Evolutionary conservation across 2,329 filamentous ascomycete genomes (phyloP), one percentile per base, ranked within the genome.

Genomic region (Colletotrichum lini): DNA sequence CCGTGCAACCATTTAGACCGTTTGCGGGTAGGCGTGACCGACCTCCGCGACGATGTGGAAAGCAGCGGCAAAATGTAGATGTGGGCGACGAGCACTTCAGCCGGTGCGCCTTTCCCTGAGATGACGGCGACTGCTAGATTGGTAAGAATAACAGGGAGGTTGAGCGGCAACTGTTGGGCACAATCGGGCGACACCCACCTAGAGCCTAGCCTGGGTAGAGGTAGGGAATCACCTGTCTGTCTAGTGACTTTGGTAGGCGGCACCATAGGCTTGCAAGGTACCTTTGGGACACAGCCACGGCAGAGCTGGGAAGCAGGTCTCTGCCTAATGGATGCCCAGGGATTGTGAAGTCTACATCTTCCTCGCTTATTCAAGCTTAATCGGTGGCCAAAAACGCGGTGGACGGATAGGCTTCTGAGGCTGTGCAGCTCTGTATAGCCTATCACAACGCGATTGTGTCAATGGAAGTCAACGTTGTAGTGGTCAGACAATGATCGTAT

Each of bases 301-400:
- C 13, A n/a, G 16, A n/a, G 45, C 30, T 45, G 45, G 38, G 35
- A 42, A 16, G 23, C 23, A 42, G 35, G 59, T 53, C 53, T 63
- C 60, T 63, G 60, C 60, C 60, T 63, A 54, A 54, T 45, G 23
- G 21, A 30, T 38, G 26, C 47, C 13, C 49, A 6, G 12, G 38
- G 49, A n/a, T 21, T 21, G 30, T 44, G 16, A 21, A 35, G 57
- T 42, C 3, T 23, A 38, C 47, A 35, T 13, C 18, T 44, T 44
- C 40, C 40, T 54, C 60, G 60, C 60, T 44, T 54, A 63, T 63
- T 63, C 60, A 63, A 63, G 60, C 60, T 63, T 63, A 63, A 30
- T 54, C 40, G 21, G 49, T 63, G 40, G 47, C 59, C 52, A 30
- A 26, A 23, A 21, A 50, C 12, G 38, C 12, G 5, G 45, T 42